A percentile compares a stretch with the other conserved stretches of the same genome.
Conservation (phyloP, 2,329 filamentous ascomycete species). For the Incumbomyces delicatus region DNA sequence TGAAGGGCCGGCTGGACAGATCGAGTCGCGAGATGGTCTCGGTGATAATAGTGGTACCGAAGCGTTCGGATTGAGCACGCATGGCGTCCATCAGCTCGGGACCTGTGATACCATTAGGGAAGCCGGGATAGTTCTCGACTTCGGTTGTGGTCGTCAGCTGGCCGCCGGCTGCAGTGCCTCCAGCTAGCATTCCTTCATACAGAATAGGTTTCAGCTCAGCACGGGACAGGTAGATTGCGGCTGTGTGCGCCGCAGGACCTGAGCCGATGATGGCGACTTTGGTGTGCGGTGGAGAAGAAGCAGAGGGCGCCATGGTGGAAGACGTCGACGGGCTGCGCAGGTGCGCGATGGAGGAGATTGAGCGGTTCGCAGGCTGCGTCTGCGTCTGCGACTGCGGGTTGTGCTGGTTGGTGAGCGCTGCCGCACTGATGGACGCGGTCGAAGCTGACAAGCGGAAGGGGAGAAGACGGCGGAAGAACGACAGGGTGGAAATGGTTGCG, state of each 20-base stretch:
- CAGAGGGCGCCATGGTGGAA: slow-evolving; percentile 64
- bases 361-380: background rate
- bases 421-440: slow-evolving; percentile 63
- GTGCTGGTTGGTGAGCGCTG: slow-evolving; percentile 51
- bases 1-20: slow-evolving; percentile 74
- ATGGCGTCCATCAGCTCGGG: slow-evolving; percentile 89
- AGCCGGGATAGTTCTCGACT: slow-evolving; percentile 96
- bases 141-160: slow-evolving; percentile 98
- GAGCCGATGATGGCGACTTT: slow-evolving; percentile 60
- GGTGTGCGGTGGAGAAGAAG: slow-evolving; percentile 46
- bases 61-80: slow-evolving; percentile 80
- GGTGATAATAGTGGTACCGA: slow-evolving; percentile 85
- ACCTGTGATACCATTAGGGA: slow-evolving; percentile 80
- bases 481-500: slow-evolving; percentile 21
- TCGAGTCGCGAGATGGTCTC: slow-evolving; percentile 89
- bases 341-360: slow-evolving; percentile 24
- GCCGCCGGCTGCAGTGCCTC: slow-evolving; percentile 89
- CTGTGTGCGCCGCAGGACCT: slow-evolving; percentile 93
- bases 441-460: slow-evolving; percentile 63
- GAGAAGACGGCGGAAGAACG: slow-evolving; percentile 53
- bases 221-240: slow-evolving; percentile 88
- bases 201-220: slow-evolving; percentile 90
- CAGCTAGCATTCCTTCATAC: slow-evolving; percentile 96
- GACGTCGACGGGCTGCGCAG: slow-evolving; percentile 27
- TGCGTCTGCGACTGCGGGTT: slow-evolving; percentile 36